Evolutionary conservation across 495 filamentous ascomycete species (phyloP).

Genomic region (Podospora didyma): DNA sequence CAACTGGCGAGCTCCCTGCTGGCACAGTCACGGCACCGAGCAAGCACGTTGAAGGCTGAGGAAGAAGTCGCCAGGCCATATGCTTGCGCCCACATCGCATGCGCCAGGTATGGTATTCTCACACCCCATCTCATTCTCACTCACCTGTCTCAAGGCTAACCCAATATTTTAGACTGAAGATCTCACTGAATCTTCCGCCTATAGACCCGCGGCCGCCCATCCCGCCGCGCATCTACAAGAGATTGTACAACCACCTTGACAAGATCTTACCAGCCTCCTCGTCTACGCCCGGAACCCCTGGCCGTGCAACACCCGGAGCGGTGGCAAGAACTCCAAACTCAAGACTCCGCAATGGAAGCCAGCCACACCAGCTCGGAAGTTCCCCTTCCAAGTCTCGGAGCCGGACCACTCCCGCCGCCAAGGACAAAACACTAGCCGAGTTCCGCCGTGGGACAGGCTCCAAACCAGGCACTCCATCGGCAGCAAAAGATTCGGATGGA

Average conservation of each 20-base stretch:
- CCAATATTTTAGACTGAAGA: conserved; percentile 59
- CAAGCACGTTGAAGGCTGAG: conserved; percentile 73
- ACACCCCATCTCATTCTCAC: not conserved
- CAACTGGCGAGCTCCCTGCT: conserved; percentile 76
- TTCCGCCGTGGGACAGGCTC: conserved; percentile 16
- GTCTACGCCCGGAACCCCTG: conserved; percentile 25
- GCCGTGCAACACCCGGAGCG: conserved; percentile 18
- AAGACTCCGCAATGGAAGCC: conserved; percentile 34
- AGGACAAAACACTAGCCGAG: conserved; percentile 25
- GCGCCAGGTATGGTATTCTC: conserved; percentile 58
- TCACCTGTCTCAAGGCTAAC: conserved; percentile 5
- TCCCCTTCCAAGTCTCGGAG: conserved; percentile 4
- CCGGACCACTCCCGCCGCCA: not conserved
- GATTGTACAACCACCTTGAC: conserved; percentile 77
- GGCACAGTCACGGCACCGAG: conserved; percentile 78
- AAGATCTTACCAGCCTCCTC: conserved; percentile 54
- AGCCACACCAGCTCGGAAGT: conserved; percentile 24
- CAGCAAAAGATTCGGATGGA: conserved; percentile 11
- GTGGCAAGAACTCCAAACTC: conserved; percentile 27
- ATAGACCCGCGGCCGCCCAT: conserved; percentile 79
- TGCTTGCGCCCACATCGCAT: conserved; percentile 89
- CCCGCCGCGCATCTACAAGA: conserved; percentile 76
- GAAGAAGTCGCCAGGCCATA: conserved; percentile 86
- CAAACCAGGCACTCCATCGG: conserved; percentile 2
- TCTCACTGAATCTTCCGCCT: conserved; percentile 75